Conservation (phyloP, 345 rosid species). For the Passiflora organensis region DNA sequence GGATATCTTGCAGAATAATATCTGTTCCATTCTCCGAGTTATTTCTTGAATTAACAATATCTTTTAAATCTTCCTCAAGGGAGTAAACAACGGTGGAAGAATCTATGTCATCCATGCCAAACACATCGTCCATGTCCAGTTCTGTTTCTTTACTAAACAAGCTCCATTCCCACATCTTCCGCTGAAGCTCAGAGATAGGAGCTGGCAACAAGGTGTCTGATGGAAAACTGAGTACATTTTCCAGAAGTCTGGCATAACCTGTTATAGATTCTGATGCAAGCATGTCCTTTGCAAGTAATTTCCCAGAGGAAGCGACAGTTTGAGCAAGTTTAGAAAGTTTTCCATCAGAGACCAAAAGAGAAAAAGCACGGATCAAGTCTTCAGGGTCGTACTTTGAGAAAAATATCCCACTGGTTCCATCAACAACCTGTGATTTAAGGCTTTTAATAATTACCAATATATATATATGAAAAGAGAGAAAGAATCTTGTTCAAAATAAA, state of each 20-base stretch:
- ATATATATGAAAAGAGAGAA: not conserved
- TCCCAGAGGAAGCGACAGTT: constrained; percentile 73
- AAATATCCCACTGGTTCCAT: constrained; percentile 61
- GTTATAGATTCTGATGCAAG: constrained; percentile 74
- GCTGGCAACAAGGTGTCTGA: constrained; percentile 72
- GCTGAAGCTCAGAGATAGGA: constrained; percentile 52
- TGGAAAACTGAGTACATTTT: constrained; percentile 68
- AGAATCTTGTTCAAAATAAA: not conserved
- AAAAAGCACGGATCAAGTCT: constrained; percentile 64
- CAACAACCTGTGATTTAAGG: constrained; percentile 49
- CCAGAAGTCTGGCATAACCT: constrained; percentile 72
- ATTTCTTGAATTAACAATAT: constrained; percentile 30
- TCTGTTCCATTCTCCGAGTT: constrained; percentile 38
- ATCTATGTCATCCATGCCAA: constrained; percentile 21
- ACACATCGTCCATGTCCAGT: constrained; percentile 26
- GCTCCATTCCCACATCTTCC: constrained; percentile 75
- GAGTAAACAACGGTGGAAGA: constrained; percentile 35
- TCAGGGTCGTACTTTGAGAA: constrained; percentile 59
- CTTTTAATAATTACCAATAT: not conserved
- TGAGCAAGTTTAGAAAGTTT: constrained; percentile 65
- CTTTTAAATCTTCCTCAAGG: constrained; percentile 57
- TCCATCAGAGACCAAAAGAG: constrained; percentile 69
- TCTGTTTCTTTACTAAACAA: constrained; percentile 42
- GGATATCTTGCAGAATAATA: constrained; percentile 41
- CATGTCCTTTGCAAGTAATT: constrained; percentile 66